A percentile compares a stretch with the other conserved stretches of the same genome.
Evolutionary conservation across 2,329 filamentous ascomycete species (phyloP).

Genomic region (Zymoseptoria crescenta): DNA sequence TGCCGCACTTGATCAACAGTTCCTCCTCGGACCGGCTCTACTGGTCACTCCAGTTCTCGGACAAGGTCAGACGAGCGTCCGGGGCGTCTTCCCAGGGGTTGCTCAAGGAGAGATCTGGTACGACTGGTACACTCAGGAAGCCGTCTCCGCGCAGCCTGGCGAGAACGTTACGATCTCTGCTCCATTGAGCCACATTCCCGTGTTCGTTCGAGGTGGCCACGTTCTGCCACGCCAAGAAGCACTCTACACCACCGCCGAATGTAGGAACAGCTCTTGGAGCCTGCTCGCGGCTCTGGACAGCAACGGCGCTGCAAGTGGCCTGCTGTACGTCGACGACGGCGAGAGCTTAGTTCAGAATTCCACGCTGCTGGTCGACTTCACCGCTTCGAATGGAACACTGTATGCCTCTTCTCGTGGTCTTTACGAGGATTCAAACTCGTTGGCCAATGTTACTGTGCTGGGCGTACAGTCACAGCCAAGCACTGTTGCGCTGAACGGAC

Average conservation of each 20-base stretch:
- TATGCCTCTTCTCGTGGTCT: slow-evolving; percentile 43
- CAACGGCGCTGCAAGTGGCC: slow-evolving; percentile 50
- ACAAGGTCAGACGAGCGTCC: slow-evolving; percentile 53
- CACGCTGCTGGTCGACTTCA: slow-evolving; percentile 45
- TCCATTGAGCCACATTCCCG: slow-evolving; percentile 61
- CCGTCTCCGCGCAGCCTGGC: slow-evolving; percentile 44
- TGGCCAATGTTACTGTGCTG: slow-evolving; percentile 57
- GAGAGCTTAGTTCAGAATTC: slow-evolving; percentile 53
- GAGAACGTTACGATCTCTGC: slow-evolving; percentile 54
- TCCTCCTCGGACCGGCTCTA: slow-evolving; percentile 59
- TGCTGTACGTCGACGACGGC: slow-evolving; percentile 68
- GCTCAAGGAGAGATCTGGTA: slow-evolving; percentile 59
- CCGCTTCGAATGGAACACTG: slow-evolving; percentile 39
- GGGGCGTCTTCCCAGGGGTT: slow-evolving; percentile 62
- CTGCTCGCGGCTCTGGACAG: slow-evolving; percentile 54
- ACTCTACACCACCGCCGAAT: slow-evolving; percentile 57
- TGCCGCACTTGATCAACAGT: slow-evolving; percentile 60
- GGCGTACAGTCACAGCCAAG: slow-evolving; percentile 40
- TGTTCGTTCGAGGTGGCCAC: slow-evolving; percentile 61
- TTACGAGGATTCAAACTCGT: slow-evolving; percentile 49
- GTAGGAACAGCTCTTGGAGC: slow-evolving; percentile 58
- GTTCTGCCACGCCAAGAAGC: slow-evolving; percentile 62
- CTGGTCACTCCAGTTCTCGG: slow-evolving; percentile 61
- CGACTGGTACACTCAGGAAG: slow-evolving; percentile 66
- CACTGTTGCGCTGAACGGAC: slow-evolving; percentile 48